Conservation (phyloP, 495 filamentous ascomycete species). For the Cercophora newfieldiana region DNA sequence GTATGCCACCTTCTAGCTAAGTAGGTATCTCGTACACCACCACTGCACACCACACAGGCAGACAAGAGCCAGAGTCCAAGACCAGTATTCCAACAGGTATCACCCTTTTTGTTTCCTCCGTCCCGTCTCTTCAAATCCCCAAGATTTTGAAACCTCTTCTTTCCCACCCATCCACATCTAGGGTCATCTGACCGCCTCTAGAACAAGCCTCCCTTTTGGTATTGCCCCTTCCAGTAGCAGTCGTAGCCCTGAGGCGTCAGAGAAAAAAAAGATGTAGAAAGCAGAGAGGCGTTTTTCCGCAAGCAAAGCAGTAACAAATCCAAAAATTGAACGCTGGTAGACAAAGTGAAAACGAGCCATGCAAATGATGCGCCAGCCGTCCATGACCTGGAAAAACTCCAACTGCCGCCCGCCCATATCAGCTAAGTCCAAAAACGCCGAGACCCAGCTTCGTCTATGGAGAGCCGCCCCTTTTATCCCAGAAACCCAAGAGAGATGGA, state of each 20-base stretch:
- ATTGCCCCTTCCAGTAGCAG: not conserved
- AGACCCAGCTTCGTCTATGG: slow-evolving; percentile 32
- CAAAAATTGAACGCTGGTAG: not conserved
- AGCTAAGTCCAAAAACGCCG: slow-evolving; percentile 31
- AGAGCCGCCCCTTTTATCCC: slow-evolving; percentile 14
- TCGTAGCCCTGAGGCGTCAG: not conserved
- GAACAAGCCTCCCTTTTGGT: slow-evolving; percentile 1
- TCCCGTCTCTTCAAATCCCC: not conserved
- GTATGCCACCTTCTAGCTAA: not conserved
- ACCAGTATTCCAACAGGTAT: slow-evolving; percentile 6
- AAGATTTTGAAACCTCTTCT: not conserved
- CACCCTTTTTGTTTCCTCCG: slow-evolving; percentile 6
- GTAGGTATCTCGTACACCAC: not conserved
- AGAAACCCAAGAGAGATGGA: slow-evolving; percentile 2
- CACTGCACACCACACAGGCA: not conserved
- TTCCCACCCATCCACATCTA: slow-evolving; percentile 6
- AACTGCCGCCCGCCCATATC: slow-evolving; percentile 32
- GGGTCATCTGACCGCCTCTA: not conserved
- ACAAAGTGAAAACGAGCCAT: not conserved
- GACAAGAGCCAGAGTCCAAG: not conserved
- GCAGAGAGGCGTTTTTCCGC: slow-evolving; percentile 4
- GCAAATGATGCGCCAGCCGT: slow-evolving; percentile 4
- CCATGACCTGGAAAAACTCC: slow-evolving; percentile 24
- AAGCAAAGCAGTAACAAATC: not conserved
- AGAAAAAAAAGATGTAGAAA: slow-evolving; percentile 7